Evolutionary conservation across 1,284 basidiomycete genomes (phyloP).

Genomic region (Puccinia sorghi): DNA sequence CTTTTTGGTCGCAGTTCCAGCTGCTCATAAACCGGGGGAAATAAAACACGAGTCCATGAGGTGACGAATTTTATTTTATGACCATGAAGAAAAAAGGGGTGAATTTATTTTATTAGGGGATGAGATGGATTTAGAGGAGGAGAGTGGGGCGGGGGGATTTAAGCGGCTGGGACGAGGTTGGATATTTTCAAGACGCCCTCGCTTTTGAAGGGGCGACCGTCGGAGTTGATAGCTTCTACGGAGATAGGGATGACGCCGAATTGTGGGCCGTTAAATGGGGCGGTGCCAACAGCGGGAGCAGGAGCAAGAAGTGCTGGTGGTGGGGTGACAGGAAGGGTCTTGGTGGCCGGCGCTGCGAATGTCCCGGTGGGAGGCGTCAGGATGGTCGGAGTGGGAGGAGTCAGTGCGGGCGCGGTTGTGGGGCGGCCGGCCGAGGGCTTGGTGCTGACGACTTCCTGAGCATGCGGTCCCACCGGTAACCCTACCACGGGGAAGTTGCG

Average conservation of each 20-base stretch:
- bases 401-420: not conserved
- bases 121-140: too few species aligned
- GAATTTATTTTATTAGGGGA: too few species aligned
- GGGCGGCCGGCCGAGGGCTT: not conserved
- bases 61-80: too few species aligned
- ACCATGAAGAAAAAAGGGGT: too few species aligned
- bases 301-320: too few species aligned
- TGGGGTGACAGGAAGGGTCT: not conserved
- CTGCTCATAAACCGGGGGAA: too few species aligned
- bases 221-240: not conserved
- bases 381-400: not conserved
- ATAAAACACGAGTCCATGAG: too few species aligned
- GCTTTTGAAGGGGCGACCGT: not conserved
- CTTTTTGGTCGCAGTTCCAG: too few species aligned
- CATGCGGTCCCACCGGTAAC: slow-evolving; percentile 1
- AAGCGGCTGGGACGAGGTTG: not conserved
- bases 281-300: not conserved
- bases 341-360: too few species aligned
- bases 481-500: slow-evolving; percentile 14
- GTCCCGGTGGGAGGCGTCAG: too few species aligned
- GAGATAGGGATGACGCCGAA: not conserved
- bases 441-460: not conserved
- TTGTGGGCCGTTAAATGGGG: not conserved
- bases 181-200: slow-evolving; percentile 10
- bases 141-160: too few species aligned